Percentiles rank a stretch among this genome's conserved stretches.
These are phyloP conservation scores for Pyrenophora teres DNA, from an alignment of 2,329 filamentous ascomycete genomes.

Conservation along the genomic window DNA sequence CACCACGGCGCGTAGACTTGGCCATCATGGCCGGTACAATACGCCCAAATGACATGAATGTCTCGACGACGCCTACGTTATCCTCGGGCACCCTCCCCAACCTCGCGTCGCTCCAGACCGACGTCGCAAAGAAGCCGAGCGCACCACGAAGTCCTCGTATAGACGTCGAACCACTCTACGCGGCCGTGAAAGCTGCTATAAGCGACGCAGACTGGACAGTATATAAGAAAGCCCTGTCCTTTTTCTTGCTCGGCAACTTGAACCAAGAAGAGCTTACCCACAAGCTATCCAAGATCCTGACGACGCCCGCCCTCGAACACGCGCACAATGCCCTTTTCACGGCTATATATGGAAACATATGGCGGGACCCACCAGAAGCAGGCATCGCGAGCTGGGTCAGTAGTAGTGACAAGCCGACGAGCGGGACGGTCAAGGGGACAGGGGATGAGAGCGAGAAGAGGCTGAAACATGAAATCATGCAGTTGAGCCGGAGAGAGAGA, in stretches of 20 bases:
- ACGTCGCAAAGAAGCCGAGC: slow-evolving; percentile 51
- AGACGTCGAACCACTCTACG: slow-evolving; percentile 66
- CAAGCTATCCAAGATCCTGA: slow-evolving; percentile 61
- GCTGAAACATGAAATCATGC: slow-evolving; percentile 68
- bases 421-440: slow-evolving; percentile 69
- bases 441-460: slow-evolving; percentile 67
- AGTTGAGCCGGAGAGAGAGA: slow-evolving; percentile 63
- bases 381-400: slow-evolving; percentile 68
- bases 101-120: slow-evolving; percentile 47
- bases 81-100: slow-evolving; percentile 42
- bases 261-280: slow-evolving; percentile 65
- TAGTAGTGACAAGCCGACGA: slow-evolving; percentile 72
- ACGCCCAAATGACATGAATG: slow-evolving; percentile 44
- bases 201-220: slow-evolving; percentile 61
- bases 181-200: slow-evolving; percentile 63
- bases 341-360: slow-evolving; percentile 63
- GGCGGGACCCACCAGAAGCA: slow-evolving; percentile 64
- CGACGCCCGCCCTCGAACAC: slow-evolving; percentile 58
- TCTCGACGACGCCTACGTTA: slow-evolving; percentile 42
- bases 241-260: slow-evolving; percentile 64
- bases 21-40: slow-evolving; percentile 47
- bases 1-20: slow-evolving; percentile 7
- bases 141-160: slow-evolving; percentile 61
- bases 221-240: slow-evolving; percentile 63
- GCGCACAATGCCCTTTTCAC: slow-evolving; percentile 67